phyloP scores from a whole-genome alignment of 306 rosid species.

The Dryas octopetala region DNA sequence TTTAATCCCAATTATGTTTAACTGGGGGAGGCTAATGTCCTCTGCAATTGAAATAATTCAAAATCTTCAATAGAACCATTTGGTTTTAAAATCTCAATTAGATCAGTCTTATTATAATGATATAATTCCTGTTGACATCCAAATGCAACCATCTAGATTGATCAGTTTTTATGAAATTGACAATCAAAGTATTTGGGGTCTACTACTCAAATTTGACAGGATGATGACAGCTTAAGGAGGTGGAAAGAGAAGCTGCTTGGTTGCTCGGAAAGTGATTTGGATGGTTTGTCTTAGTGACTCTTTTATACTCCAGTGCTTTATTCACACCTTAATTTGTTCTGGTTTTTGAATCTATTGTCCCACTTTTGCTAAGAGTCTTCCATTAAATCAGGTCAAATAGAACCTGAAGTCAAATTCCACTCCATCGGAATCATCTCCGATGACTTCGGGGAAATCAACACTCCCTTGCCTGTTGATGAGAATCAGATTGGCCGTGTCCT shows the following conservation, averaged over 20 bases:
- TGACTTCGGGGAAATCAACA: conserved; percentile 68
- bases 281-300: conserved; percentile 48
- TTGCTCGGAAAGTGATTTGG: conserved; percentile 75
- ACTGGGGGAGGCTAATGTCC: neutral
- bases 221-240: conserved; percentile 95
- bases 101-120: neutral
- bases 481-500: conserved; percentile 41
- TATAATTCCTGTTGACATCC: conserved; percentile 4
- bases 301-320: conserved; percentile 15
- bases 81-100: neutral
- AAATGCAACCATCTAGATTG: conserved; percentile 7
- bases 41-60: neutral
- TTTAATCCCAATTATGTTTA: conserved; percentile 3
- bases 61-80: neutral
- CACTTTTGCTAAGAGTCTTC: conserved; percentile 9
- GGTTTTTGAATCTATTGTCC: conserved; percentile 20
- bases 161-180: neutral
- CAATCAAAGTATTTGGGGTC: neutral
- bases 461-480: conserved; percentile 62
- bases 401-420: conserved; percentile 87
- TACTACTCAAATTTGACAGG: conserved; percentile 44
- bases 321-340: conserved; percentile 11
- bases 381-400: conserved; percentile 51
- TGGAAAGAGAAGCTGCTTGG: conserved; percentile 99
- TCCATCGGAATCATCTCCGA: conserved; percentile 74